phyloP scores from a whole-genome alignment of 805 yeast genomes.

The Blastobotrys americana region DNA sequence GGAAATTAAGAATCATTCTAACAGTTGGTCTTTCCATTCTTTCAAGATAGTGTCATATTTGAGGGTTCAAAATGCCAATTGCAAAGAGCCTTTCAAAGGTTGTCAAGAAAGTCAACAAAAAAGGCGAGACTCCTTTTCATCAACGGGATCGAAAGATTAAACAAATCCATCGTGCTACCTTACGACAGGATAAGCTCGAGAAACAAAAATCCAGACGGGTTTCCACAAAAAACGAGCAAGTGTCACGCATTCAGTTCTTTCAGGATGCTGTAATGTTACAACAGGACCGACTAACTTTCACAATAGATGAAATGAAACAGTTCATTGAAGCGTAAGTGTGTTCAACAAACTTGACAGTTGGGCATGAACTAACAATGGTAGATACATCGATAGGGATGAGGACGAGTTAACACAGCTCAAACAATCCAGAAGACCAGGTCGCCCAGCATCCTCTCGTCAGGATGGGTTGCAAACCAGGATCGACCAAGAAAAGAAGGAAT shows the following conservation, averaged over 20 bases:
- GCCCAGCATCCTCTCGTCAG: slow-evolving; percentile 74
- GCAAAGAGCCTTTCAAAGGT: slow-evolving; percentile 55
- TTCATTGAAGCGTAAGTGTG: slow-evolving; percentile 47
- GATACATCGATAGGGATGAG: slow-evolving; percentile 56
- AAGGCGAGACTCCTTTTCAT: slow-evolving; percentile 56
- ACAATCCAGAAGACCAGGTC: slow-evolving; percentile 68
- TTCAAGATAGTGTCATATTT: no score
- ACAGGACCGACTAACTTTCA: slow-evolving; percentile 37
- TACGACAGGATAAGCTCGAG: slow-evolving; percentile 67
- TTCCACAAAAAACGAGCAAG: slow-evolving; percentile 37
- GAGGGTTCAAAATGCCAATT: no score
- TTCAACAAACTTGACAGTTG: no score
- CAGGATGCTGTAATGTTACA: slow-evolving; percentile 49
- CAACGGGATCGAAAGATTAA: slow-evolving; percentile 86
- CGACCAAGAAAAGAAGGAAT: slow-evolving; percentile 56
- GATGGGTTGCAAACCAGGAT: slow-evolving; percentile 54
- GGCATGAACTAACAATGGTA: no score
- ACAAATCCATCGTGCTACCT: slow-evolving; percentile 76
- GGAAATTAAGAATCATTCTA: no score
- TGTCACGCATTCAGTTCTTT: slow-evolving; percentile 50
- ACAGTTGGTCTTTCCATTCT: no score
- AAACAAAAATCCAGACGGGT: slow-evolving; percentile 48
- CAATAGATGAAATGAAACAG: slow-evolving; percentile 50
- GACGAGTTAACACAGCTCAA: slow-evolving; percentile 63
- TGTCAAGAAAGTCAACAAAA: slow-evolving; percentile 52